Base-by-base conservation (phyloP, 768 basidiomycete genomes). In the Russula abietina region DNA sequence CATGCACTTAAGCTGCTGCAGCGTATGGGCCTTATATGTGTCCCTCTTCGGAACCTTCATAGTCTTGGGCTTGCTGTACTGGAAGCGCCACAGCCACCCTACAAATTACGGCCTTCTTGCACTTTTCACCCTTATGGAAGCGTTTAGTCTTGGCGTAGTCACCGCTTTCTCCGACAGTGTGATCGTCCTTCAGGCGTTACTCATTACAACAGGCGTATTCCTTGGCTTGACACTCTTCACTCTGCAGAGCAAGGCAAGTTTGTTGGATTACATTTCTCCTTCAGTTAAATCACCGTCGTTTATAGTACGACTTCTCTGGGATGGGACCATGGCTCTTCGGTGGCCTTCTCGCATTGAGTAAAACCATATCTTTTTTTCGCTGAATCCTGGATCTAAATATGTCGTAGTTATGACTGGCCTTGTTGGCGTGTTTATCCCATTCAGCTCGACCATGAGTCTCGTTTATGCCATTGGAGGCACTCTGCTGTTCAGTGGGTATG, bases 201-300 rank as follows among this genome's bases (percentile, higher is more conserved):
- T 96, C 57, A 93, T 98, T 70, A 97, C 95, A 0, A 77, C 91
- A 3, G 93, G 93, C 16, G 87, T 98, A 50, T 98, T 99, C 82
- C 74, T 93, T 45, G 97, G 95, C 7, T 76, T 99, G 65, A 98
- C 95, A 0, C 73, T 98, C 57, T 98, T 97, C 78, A 98, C 97
- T 0, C 79, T 97, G 72, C 94, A 96, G 73, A 91, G 90, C 61
- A 96, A 96, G 80, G 90, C 89, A 65, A 22, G 78, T 58, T 14
- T n/a, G 11, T 53, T 26, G 0, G 11, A 16, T 24, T 39, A 26
- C 33, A 19, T 33, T 41, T 61, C 11, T 52, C 48, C 24, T 12
- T 24, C 28, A 52, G 4, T 48, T 60, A 41, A 65, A 24, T 19
- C 22, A 50, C 16, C 58, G n/a, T 39, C 53, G 5, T 22, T 56